Percentiles rank a stretch among this genome's conserved stretches.
Conservation (phyloP, 305 asterid species). For the Fraxinus albicans region DNA sequence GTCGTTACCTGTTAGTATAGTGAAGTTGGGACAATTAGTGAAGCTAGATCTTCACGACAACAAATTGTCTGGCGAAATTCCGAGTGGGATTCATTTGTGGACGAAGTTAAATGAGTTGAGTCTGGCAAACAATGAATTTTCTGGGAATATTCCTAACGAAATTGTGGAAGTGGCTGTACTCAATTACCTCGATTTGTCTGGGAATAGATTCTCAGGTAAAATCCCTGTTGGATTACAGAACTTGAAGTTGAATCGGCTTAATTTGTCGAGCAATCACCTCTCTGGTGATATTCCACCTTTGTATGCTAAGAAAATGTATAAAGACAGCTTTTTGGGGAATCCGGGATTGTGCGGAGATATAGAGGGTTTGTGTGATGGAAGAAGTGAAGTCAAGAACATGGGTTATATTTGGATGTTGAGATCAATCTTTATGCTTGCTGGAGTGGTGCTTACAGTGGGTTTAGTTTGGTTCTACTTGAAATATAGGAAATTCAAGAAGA, state of each 20-base stretch:
- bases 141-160: slow-evolving; percentile 76
- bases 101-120: slow-evolving; percentile 80
- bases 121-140: slow-evolving; percentile 67
- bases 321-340: slow-evolving; percentile 78
- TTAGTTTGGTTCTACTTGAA: slow-evolving; percentile 64
- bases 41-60: slow-evolving; percentile 81
- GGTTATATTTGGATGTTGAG: slow-evolving; percentile 67
- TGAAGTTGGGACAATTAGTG: slow-evolving; percentile 73
- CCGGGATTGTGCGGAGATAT: slow-evolving; percentile 83
- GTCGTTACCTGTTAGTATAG: slow-evolving; percentile 62
- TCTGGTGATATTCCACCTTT: slow-evolving; percentile 76
- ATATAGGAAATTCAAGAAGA: slow-evolving; percentile 49
- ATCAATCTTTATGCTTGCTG: slow-evolving; percentile 60
- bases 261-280: slow-evolving; percentile 72
- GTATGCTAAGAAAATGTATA: slow-evolving; percentile 75
- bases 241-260: slow-evolving; percentile 81
- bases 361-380: slow-evolving; percentile 65
- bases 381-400: slow-evolving; percentile 33
- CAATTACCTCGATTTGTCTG: slow-evolving; percentile 88
- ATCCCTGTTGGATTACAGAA: slow-evolving; percentile 71
- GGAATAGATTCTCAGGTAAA: slow-evolving; percentile 64
- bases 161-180: slow-evolving; percentile 69
- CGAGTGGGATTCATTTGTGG: slow-evolving; percentile 63
- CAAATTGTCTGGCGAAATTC: slow-evolving; percentile 61
- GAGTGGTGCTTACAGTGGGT: slow-evolving; percentile 61